Base-by-base conservation (phyloP, 805 yeast genomes). In the Wickerhamiella vanderwaltii region DNA sequence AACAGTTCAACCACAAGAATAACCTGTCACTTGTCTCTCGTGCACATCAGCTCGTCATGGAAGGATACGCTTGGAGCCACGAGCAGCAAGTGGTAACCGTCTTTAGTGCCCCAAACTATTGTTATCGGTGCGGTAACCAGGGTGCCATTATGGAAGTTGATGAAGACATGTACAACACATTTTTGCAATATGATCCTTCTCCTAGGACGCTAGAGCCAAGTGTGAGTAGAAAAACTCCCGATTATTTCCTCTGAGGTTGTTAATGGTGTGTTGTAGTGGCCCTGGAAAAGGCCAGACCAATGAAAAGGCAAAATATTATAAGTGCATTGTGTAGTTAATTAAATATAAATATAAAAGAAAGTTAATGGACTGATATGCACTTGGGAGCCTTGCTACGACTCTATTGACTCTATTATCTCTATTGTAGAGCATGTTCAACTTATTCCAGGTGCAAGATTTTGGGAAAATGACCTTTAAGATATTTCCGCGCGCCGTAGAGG, bases 131-230 rank as follows among this genome's bases (percentile, higher is more conserved):
- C 67, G 97, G 97, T 55, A 87, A 87, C 65, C 95, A 85, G 67
- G 96, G 96, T 33, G 95, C 95, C 29, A 84, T 87, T 52, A 87
- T 87, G 96, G 95, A 87, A 65, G 95, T 87, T 47, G 95, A 87
- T 61, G 96, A 87, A 62, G 80, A 78, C 59, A 88, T 84, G 63
- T 78, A 82, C 61, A 79, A 58, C 31, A 57, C 64, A 83, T 72
- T 93, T 79, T 60, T 88, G 63, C 96, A 88, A 64, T 88, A 88
- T 63, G 97, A 88, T 60, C 97, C 97, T 38, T 78, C 87, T 41
- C 86, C 91, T 46, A 77, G 98, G 65, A 95, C 96, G 11, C 95
- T 95, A 46, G 98, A 88, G 67, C 97, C 98, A 44, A 83, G 94
- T 7, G 97, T 38, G 17, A 26, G 34, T 23, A 22, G 41, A 22